Percentiles rank a stretch among this genome's conserved stretches.
phyloP scores from a whole-genome alignment of 345 rosid genomes.

The Hibiscus mutabilis region DNA sequence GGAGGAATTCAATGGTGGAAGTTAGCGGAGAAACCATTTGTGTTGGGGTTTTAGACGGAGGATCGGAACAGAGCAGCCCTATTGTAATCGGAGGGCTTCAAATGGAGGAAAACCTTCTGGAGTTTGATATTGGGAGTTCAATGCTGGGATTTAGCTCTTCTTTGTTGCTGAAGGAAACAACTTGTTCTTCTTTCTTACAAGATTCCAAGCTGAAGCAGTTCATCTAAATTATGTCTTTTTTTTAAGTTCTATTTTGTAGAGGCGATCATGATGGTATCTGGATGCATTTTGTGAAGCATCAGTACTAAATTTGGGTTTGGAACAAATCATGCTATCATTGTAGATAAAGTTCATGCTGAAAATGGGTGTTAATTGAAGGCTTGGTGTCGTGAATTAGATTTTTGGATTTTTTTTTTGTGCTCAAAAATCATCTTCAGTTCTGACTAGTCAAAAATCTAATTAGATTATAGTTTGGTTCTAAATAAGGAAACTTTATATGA shows the following conservation, averaged over 20 bases:
- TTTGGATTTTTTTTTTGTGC: too few relatives aligned
- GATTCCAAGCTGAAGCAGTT: neutral
- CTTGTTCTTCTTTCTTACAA: conserved; percentile 22
- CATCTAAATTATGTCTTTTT: neutral
- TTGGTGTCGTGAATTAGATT: neutral
- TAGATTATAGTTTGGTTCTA: too few relatives aligned
- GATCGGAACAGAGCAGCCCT: conserved; percentile 25
- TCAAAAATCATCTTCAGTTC: too few relatives aligned
- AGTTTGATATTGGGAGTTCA: conserved; percentile 56
- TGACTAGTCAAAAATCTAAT: too few relatives aligned
- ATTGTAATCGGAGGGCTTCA: conserved; percentile 70
- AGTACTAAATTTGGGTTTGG: too few relatives aligned
- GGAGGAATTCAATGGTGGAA: conserved; percentile 51
- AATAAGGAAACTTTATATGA: too few relatives aligned
- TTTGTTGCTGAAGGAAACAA: conserved; percentile 15
- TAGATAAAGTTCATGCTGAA: too few relatives aligned
- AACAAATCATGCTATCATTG: too few relatives aligned
- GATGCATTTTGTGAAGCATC: neutral
- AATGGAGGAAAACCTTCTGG: conserved; percentile 57
- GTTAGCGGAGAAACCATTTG: conserved; percentile 46
- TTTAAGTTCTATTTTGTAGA: neutral
- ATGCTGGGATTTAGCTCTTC: conserved; percentile 54
- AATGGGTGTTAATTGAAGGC: neutral
- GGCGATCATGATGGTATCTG: neutral
- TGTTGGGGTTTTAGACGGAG: conserved; percentile 70